Evolutionary conservation across 257 asterid genomes (phyloP).

Genomic region (Coffea canephora): DNA sequence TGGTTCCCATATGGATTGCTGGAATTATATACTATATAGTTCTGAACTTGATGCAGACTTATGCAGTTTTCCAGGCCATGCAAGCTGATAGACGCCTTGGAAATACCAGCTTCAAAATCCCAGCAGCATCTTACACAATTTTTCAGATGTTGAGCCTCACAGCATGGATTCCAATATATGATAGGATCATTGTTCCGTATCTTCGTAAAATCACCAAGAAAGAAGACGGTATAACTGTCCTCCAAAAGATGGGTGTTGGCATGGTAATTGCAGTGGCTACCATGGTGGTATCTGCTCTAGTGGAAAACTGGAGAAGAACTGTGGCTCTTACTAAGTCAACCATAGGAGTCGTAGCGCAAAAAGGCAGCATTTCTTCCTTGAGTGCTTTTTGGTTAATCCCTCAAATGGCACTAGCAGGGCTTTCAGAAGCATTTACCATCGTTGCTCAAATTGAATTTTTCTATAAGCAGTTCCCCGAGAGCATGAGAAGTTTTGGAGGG

Average conservation of each 20-base stretch:
- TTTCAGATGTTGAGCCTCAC: slow-evolving; percentile 26
- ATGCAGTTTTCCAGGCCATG: slow-evolving; percentile 32
- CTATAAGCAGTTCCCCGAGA: background rate
- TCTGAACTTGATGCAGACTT: slow-evolving; percentile 17
- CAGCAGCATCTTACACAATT: slow-evolving; percentile 14
- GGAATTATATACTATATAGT: slow-evolving; percentile 20
- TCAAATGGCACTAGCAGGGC: slow-evolving; percentile 25
- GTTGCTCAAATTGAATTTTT: slow-evolving; percentile 10
- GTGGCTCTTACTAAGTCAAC: slow-evolving; percentile 21
- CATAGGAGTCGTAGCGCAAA: slow-evolving; percentile 13
- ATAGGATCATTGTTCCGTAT: slow-evolving; percentile 23
- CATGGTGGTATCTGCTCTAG: slow-evolving; percentile 16
- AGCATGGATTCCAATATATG: slow-evolving; percentile 24
- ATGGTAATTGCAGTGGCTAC: slow-evolving; percentile 8
- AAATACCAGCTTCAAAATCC: slow-evolving; percentile 23
- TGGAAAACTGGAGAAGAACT: slow-evolving; percentile 24
- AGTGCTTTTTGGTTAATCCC: slow-evolving; percentile 31
- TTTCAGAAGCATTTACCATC: slow-evolving; percentile 30
- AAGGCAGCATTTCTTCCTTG: slow-evolving; percentile 32
- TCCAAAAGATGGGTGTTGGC: slow-evolving; percentile 28
- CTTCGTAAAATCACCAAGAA: slow-evolving; percentile 17
- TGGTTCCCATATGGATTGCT: slow-evolving; percentile 33
- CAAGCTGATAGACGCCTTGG: slow-evolving; percentile 26
- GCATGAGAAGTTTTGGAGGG: slow-evolving; percentile 26
- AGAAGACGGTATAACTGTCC: slow-evolving; percentile 27